Percentiles rank a stretch among this genome's conserved stretches.
These are phyloP conservation scores for Fraxinus sp. DNA, from an alignment of 305 asterid species.

Conservation along the genomic window DNA sequence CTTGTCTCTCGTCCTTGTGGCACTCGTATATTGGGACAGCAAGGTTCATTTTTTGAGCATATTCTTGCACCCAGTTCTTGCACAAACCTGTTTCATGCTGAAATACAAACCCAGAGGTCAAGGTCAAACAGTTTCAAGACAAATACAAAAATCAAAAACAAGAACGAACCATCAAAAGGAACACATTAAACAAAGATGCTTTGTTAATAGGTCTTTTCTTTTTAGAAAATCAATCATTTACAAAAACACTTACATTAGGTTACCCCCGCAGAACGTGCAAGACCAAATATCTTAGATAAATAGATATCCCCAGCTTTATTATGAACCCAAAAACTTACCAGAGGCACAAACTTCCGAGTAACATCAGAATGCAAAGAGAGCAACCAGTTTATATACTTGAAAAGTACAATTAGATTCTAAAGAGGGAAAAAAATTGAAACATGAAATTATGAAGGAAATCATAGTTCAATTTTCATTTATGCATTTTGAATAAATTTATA, in stretches of 20 bases:
- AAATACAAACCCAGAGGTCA: constrained; percentile 24
- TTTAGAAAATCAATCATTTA: neutral
- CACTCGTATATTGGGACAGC: constrained; percentile 72
- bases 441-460: too few relatives aligned
- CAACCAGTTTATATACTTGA: too few relatives aligned
- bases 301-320: neutral
- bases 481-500: too few relatives aligned
- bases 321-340: neutral
- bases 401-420: too few relatives aligned
- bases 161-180: neutral
- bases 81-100: constrained; percentile 96
- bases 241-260: neutral
- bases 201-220: constrained; percentile 1
- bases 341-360: too few relatives aligned
- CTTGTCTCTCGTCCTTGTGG: constrained; percentile 43
- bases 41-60: constrained; percentile 89
- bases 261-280: neutral
- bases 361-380: too few relatives aligned
- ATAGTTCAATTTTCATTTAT: too few relatives aligned
- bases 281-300: neutral
- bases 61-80: constrained; percentile 86
- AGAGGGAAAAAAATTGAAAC: too few relatives aligned
- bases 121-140: constrained; percentile 9
- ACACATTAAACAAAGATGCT: neutral
- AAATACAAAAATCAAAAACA: neutral